Evolutionary conservation across 768 basidiomycete species (phyloP).

Genomic region (Piloderma croceum): DNA sequence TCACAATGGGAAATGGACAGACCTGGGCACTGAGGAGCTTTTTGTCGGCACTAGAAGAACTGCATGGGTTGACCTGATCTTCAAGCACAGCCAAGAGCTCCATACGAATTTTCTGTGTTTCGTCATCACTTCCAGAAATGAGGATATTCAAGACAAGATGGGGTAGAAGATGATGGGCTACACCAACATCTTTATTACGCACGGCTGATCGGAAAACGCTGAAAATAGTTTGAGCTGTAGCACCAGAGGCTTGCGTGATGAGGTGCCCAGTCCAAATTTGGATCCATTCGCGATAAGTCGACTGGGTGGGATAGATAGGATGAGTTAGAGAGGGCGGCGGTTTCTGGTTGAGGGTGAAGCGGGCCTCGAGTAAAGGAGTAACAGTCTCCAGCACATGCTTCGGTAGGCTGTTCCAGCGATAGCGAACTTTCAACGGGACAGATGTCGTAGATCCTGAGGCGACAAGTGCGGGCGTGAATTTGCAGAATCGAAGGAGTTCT

Average conservation of each 20-base stretch:
- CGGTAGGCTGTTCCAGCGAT: conserved; percentile 74
- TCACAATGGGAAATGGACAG: conserved; percentile 8
- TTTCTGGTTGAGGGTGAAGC: conserved; percentile 50
- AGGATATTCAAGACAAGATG: conserved; percentile 86
- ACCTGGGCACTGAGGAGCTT: conserved; percentile 93
- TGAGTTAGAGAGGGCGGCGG: conserved; percentile 37
- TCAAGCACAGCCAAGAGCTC: conserved; percentile 80
- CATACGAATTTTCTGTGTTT: conserved; percentile 55
- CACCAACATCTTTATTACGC: conserved; percentile 84
- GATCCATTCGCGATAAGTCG: conserved; percentile 95
- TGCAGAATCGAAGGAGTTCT: conserved; percentile 81
- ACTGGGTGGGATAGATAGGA: conserved; percentile 72
- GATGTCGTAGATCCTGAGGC: conserved; percentile 42
- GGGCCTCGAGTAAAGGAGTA: conserved; percentile 72
- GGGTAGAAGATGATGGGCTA: conserved; percentile 88
- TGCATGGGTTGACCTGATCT: conserved; percentile 72
- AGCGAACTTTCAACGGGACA: conserved; percentile 59
- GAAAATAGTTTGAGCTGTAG: conserved; percentile 65
- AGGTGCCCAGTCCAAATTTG: conserved; percentile 84
- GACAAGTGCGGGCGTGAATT: conserved; percentile 75
- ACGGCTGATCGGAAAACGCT: conserved; percentile 72
- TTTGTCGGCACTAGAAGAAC: conserved; percentile 64
- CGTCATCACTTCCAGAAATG: conserved; percentile 62
- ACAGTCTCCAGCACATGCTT: conserved; percentile 83
- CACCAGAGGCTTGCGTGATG: conserved; percentile 57